A percentile compares a stretch with the other conserved stretches of the same genome.
Conservation (phyloP, 2,329 filamentous ascomycete species). For the Venturia asperata region DNA sequence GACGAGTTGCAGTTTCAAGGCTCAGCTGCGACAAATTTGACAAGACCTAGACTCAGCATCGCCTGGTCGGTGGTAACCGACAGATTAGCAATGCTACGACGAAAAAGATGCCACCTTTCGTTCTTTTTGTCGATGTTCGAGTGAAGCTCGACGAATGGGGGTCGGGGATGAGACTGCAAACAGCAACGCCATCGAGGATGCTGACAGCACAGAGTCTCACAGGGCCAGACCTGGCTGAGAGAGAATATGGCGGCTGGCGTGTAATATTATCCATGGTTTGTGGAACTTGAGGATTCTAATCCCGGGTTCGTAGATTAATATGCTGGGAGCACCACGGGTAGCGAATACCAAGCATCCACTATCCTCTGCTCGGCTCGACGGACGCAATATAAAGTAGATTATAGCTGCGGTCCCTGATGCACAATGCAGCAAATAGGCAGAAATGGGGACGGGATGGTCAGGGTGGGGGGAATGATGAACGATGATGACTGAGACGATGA, state of each 20-base stretch:
- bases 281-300: background rate
- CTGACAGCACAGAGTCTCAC: conserved; percentile 6
- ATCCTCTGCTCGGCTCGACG: background rate
- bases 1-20: conserved; percentile 11
- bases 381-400: background rate
- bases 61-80: background rate
- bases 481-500: background rate
- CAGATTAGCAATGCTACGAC: background rate
- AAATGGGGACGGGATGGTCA: background rate
- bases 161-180: background rate
- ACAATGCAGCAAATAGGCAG: background rate
- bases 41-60: background rate
- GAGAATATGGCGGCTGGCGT: conserved; percentile 62
- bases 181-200: background rate
- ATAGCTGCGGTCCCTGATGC: background rate
- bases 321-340: background rate
- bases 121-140: background rate
- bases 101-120: background rate
- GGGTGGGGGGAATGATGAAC: background rate
- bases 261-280: conserved; percentile 64
- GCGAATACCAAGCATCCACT: background rate
- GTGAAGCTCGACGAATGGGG: background rate
- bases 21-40: conserved; percentile 8
- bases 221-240: background rate
- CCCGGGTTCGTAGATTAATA: conserved; percentile 10